Evolutionary conservation across 176 grass and related monocot species (phyloP).

Genomic region (Thalia dealbata): DNA sequence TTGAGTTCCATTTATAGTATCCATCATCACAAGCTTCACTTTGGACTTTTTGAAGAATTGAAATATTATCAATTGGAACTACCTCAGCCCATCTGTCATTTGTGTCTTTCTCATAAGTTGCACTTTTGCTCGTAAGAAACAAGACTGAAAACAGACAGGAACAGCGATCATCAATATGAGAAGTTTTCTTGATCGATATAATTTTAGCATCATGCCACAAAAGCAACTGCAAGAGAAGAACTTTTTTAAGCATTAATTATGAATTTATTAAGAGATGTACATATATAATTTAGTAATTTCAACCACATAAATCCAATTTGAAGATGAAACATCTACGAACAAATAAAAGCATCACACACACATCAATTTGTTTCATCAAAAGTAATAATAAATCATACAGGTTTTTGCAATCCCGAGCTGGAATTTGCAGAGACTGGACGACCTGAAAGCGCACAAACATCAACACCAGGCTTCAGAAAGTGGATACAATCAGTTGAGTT

Average conservation of each 20-base stretch:
- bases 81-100: slow-evolving; percentile 22
- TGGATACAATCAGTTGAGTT: slow-evolving; percentile 42
- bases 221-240: slow-evolving; percentile 26
- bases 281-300: not conserved
- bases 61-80: slow-evolving; percentile 41
- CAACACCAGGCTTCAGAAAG: slow-evolving; percentile 47
- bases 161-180: slow-evolving; percentile 30
- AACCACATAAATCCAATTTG: not conserved
- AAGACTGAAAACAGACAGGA: slow-evolving; percentile 50
- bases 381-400: slow-evolving; percentile 30
- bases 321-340: not conserved
- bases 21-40: slow-evolving; percentile 24
- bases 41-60: slow-evolving; percentile 52
- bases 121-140: slow-evolving; percentile 31
- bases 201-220: slow-evolving; percentile 60
- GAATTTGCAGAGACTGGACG: slow-evolving; percentile 24
- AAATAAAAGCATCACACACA: not conserved
- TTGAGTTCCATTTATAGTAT: slow-evolving; percentile 34
- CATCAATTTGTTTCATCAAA: not conserved
- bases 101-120: slow-evolving; percentile 18
- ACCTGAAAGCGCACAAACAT: slow-evolving; percentile 50
- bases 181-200: slow-evolving; percentile 43
- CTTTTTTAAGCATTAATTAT: not conserved
- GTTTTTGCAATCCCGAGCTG: slow-evolving; percentile 21
- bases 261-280: not conserved